Base-by-base conservation (phyloP, 257 asterid genomes). In the Dorcoceras hygrometricum region DNA sequence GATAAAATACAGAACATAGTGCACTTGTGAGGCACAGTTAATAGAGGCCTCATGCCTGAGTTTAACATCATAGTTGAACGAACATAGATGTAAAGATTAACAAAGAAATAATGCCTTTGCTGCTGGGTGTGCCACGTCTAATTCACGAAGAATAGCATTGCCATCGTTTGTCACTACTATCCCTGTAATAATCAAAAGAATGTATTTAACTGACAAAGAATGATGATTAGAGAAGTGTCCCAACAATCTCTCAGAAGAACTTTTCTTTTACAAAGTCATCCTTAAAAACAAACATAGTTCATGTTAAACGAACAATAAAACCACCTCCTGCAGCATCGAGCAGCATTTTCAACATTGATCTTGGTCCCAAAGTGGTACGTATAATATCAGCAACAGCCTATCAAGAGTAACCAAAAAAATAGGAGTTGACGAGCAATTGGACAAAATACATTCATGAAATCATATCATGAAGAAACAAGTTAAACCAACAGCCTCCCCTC, bases 121-220 rank as follows among this genome's bases (percentile, higher is more conserved):
- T 24, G 98, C 98, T 14, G 98, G 98, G 70, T 92, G 98, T 14
- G 98, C 98, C 68, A 92, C 86, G 64, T 92, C 97, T 63, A 92
- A 73, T 80, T 92, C 98, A 31, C 97, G 97, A 22, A 92, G 91
- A 76, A 92, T 89, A 34, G 98, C 96, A 81, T 92, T 92, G 63
- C 98, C 98, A 79, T 92, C 98, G 74, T 92, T 92, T 10, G 98
- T 92, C 74, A 92, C 98, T 27, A 92, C 98, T 32, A 92, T 92
- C 58, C 97, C 98, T 92, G 84, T 25, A 71, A 31, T 61, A 11
- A 24, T 51, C 69, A 62, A 65, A 70, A 61, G 11, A 75, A 60
- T 26, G 61, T 51, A 54, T 57, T n/a, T 18, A 69, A 25, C 53
- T 31, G 66, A 62, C 50, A 55, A 63, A 62, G 11, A 22, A 70